A percentile compares a stretch with the other conserved stretches of the same genome.
Conservation (phyloP, 495 filamentous ascomycete species). For the Penicillium soppii region DNA sequence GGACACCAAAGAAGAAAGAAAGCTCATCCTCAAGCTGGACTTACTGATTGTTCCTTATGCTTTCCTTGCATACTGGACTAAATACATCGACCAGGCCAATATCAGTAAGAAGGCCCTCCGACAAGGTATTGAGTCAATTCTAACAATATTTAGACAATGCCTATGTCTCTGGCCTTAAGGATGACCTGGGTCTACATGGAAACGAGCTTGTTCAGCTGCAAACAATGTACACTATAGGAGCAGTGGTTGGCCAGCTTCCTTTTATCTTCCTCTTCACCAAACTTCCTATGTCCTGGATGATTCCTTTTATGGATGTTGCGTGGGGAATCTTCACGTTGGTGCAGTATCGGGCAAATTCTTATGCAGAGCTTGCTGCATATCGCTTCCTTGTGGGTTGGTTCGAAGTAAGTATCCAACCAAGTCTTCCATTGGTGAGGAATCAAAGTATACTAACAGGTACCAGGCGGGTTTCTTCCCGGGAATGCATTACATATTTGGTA, state of each 20-base stretch:
- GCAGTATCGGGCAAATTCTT: constrained; percentile 40
- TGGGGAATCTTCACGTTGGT: constrained; percentile 51
- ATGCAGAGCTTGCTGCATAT: constrained; percentile 46
- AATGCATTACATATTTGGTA: constrained; percentile 48
- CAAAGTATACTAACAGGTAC: constrained; percentile 2
- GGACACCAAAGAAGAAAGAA: constrained; percentile 42
- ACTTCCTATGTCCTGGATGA: constrained; percentile 46
- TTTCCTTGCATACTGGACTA: constrained; percentile 47
- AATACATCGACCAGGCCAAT: constrained; percentile 45
- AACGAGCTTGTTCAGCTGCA: constrained; percentile 50
- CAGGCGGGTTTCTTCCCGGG: constrained; percentile 44
- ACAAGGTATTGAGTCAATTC: neutral
- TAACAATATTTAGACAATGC: constrained; percentile 24
- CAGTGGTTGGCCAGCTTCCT: constrained; percentile 49
- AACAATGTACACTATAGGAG: constrained; percentile 51
- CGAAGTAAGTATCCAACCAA: constrained; percentile 50
- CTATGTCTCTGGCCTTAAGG: constrained; percentile 28
- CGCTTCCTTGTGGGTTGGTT: constrained; percentile 89
- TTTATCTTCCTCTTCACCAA: constrained; percentile 51
- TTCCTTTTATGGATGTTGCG: constrained; percentile 40
- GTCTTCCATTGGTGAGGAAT: neutral
- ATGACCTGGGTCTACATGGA: constrained; percentile 34
- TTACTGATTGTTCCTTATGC: constrained; percentile 39
- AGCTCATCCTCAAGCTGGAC: constrained; percentile 47
- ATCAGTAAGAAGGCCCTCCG: constrained; percentile 24